phyloP scores from a whole-genome alignment of 2,329 filamentous ascomycete species.

The Teratosphaeriaceae sp. region DNA sequence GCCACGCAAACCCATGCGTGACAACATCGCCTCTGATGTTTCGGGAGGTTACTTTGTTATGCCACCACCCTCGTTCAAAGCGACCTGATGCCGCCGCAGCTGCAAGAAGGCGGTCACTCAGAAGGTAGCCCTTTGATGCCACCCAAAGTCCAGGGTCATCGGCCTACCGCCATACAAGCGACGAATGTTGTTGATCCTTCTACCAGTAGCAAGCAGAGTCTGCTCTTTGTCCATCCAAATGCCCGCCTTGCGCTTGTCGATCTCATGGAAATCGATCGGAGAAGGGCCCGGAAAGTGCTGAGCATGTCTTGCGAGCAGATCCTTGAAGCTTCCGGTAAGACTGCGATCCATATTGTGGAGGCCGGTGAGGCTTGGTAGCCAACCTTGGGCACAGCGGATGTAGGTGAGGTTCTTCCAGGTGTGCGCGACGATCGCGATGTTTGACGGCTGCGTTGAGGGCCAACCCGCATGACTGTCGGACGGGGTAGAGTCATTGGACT shows the following conservation, averaged over 20 bases:
- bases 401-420: conserved; percentile 40
- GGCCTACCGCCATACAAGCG: conserved; percentile 5
- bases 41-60: no score
- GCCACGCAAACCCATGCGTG: no score
- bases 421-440: conserved; percentile 32
- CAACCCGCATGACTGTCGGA: neutral
- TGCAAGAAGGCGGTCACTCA: neutral
- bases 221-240: conserved; percentile 32
- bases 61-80: no score
- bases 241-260: conserved; percentile 26
- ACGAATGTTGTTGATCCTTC: conserved; percentile 24
- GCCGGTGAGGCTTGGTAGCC: conserved; percentile 29
- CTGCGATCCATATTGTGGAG: conserved; percentile 3
- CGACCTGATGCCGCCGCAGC: no score
- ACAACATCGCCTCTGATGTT: no score
- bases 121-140: conserved; percentile 2
- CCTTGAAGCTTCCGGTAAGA: neutral
- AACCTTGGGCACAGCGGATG: conserved; percentile 38
- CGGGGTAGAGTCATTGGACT: neutral
- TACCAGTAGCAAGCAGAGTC: conserved; percentile 25
- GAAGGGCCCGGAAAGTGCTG: neutral
- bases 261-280: conserved; percentile 9
- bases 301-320: neutral
- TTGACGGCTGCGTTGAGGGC: conserved; percentile 5
- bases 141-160: conserved; percentile 25